Conservation (phyloP, 108 stramenopile genomes). For the Aurantiochytrium sp. region DNA sequence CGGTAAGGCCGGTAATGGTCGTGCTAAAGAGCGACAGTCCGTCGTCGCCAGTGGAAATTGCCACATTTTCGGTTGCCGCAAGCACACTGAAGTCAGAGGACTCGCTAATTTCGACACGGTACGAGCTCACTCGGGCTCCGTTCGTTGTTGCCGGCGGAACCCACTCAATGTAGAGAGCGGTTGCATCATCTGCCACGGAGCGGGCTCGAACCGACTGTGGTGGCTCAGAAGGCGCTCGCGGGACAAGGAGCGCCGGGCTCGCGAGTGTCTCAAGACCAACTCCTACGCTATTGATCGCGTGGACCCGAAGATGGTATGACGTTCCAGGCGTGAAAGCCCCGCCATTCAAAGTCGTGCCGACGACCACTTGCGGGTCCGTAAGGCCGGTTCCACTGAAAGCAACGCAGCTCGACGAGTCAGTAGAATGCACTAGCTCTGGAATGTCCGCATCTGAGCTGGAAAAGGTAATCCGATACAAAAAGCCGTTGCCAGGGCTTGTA, state of each 20-base stretch:
- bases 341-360: background rate
- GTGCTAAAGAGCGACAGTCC: slow-evolving; percentile 22
- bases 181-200: slow-evolving; percentile 30
- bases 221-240: slow-evolving; percentile 34
- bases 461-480: background rate
- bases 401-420: background rate
- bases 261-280: slow-evolving; percentile 33
- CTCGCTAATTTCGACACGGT: background rate
- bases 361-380: background rate
- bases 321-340: slow-evolving; percentile 28
- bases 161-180: slow-evolving; percentile 38
- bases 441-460: background rate
- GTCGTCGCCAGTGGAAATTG: background rate
- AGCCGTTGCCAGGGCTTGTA: background rate
- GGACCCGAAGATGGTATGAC: slow-evolving; percentile 61
- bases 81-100: background rate
- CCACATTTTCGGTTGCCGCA: background rate
- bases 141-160: slow-evolving; percentile 33
- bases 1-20: slow-evolving; percentile 31
- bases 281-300: slow-evolving; percentile 50
- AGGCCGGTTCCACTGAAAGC: background rate
- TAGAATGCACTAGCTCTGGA: background rate
- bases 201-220: slow-evolving; percentile 31
- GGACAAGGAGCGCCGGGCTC: slow-evolving; percentile 36
- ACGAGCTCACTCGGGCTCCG: slow-evolving; percentile 28